Percentiles rank a stretch among this genome's conserved stretches.
Conservation (phyloP, 495 filamentous ascomycete species). For the Penicillium macrosclerotiorum region DNA sequence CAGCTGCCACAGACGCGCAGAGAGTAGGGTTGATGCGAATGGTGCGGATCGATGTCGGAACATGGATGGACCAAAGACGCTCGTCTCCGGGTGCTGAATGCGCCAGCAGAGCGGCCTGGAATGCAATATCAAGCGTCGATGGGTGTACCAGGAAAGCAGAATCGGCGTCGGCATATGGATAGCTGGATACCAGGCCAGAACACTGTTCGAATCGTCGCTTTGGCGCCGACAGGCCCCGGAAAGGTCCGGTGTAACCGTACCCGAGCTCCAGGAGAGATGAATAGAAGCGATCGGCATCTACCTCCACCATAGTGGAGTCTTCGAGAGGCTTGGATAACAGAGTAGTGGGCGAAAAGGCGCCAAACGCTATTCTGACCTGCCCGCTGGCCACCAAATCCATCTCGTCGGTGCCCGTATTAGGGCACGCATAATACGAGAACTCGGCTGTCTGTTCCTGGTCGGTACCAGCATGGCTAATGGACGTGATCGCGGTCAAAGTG, state of each 20-base stretch:
- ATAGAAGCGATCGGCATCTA: conserved; percentile 33
- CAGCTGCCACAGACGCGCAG: not conserved
- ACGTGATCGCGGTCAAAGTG: conserved; percentile 22
- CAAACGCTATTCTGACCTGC: not conserved
- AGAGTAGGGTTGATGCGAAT: not conserved
- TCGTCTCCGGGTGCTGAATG: conserved; percentile 45
- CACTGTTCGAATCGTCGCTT: not conserved
- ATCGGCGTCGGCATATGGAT: not conserved
- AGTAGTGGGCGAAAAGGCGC: not conserved
- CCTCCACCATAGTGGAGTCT: conserved; percentile 13
- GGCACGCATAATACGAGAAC: conserved; percentile 16
- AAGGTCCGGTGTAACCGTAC: not conserved
- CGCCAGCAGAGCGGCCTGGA: conserved; percentile 45
- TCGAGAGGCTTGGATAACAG: not conserved
- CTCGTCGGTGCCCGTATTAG: not conserved
- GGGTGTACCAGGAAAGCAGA: conserved; percentile 36
- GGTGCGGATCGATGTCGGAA: not conserved
- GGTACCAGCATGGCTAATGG: conserved; percentile 7
- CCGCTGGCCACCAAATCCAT: conserved; percentile 9
- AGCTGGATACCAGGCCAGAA: not conserved
- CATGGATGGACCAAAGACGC: not conserved
- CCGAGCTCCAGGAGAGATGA: not conserved
- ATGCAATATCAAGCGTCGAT: conserved; percentile 44
- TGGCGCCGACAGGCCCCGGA: not conserved
- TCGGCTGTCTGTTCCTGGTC: conserved; percentile 6